Conservation (phyloP, 106 monocot genomes). For the Allium sativum region DNA sequence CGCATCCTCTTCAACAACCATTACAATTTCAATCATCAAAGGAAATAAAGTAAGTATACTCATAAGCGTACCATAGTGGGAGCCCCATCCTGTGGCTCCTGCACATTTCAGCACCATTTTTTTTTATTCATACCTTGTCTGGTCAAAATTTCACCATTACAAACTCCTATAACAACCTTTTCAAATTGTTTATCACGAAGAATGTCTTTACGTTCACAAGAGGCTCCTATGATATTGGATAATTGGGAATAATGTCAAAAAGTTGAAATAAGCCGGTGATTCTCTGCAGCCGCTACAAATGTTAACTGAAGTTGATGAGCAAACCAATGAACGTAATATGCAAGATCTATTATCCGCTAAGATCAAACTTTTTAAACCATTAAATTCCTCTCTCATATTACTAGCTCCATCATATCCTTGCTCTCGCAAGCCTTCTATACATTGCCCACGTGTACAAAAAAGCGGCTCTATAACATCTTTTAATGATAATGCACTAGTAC, state of each 20-base stretch:
- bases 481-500: background rate
- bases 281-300: conserved; percentile 1
- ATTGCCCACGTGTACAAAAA: background rate
- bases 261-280: background rate
- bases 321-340: conserved; percentile 8
- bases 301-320: conserved; percentile 1
- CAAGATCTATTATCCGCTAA: background rate
- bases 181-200: background rate
- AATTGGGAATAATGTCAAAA: background rate
- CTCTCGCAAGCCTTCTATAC: background rate
- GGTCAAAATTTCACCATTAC: background rate
- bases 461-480: background rate
- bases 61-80: conserved; percentile 4
- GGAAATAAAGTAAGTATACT: background rate
- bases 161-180: background rate
- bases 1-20: background rate
- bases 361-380: conserved; percentile 7
- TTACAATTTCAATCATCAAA: background rate
- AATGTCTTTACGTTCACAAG: background rate
- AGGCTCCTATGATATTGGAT: background rate
- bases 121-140: conserved; percentile 1
- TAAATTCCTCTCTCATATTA: conserved; percentile 10
- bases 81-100: conserved; percentile 1
- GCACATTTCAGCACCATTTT: background rate
- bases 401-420: conserved; percentile 12